Conservation (phyloP, 2,329 filamentous ascomycete species). For the Curvularia hawaiiensis region DNA sequence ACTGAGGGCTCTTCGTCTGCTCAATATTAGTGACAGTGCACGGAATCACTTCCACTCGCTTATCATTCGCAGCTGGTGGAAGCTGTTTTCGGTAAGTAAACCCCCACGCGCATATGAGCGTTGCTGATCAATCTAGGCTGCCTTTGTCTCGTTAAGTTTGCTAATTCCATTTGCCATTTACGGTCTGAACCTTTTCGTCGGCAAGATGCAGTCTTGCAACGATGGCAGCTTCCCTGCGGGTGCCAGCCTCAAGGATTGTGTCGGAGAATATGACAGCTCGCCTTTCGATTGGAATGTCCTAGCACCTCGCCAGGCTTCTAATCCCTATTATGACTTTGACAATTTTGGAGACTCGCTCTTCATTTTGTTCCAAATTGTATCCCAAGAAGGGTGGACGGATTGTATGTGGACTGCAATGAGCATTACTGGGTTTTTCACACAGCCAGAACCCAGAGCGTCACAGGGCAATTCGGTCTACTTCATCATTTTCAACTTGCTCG, state of each 20-base stretch:
- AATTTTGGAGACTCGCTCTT: constrained; percentile 93
- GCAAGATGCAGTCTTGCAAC: constrained; percentile 80
- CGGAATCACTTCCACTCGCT: constrained; percentile 96
- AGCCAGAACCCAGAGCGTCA: constrained; percentile 71
- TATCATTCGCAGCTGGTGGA: constrained; percentile 92
- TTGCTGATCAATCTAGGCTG: constrained; percentile 58
- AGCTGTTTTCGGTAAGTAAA: constrained; percentile 75
- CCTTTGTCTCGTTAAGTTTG: constrained; percentile 91
- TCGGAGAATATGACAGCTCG: constrained; percentile 77
- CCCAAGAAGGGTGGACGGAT: constrained; percentile 96
- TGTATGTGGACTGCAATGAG: constrained; percentile 85
- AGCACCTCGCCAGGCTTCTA: constrained; percentile 78
- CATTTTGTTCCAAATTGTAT: constrained; percentile 98
- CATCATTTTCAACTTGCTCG: constrained; percentile 92
- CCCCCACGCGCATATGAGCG: neutral
- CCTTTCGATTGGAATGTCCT: constrained; percentile 87
- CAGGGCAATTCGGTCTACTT: constrained; percentile 94
- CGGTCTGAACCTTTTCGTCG: constrained; percentile 89
- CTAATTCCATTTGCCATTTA: constrained; percentile 97
- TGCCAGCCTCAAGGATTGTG: constrained; percentile 71
- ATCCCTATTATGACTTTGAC: constrained; percentile 90
- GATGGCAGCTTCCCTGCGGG: constrained; percentile 62
- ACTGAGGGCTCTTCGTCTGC: constrained; percentile 82
- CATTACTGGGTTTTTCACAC: constrained; percentile 76
- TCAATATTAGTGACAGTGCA: constrained; percentile 96